Percentiles rank a stretch among this genome's conserved stretches.
Evolutionary conservation across 495 filamentous ascomycete genomes (phyloP).

Genomic region (Lichenothelia convexa): DNA sequence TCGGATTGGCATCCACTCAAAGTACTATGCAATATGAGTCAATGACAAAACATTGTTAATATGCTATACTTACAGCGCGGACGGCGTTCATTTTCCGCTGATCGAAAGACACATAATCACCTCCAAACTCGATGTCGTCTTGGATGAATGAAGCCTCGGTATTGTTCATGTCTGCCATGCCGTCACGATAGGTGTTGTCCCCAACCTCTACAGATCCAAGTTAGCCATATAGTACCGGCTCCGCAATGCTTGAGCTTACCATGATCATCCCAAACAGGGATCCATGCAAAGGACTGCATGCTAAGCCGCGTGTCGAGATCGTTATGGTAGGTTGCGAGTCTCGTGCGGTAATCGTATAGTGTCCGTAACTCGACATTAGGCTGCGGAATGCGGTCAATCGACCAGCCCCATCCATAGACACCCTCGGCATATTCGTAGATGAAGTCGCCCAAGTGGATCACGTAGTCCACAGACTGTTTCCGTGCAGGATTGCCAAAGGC

Average conservation of each 20-base stretch:
- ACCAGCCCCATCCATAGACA: constrained; percentile 28
- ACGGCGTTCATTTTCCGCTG: constrained; percentile 53
- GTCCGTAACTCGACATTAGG: constrained; percentile 18
- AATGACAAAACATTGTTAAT: neutral
- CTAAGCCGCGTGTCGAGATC: constrained; percentile 40
- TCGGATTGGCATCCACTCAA: constrained; percentile 16
- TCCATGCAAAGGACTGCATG: constrained; percentile 45
- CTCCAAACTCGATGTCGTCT: too few species aligned
- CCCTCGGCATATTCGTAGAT: constrained; percentile 45
- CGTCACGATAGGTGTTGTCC: constrained; percentile 43
- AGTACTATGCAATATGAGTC: too few species aligned
- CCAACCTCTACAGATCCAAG: constrained; percentile 29
- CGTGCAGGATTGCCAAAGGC: constrained; percentile 45
- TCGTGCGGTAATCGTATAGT: constrained; percentile 43
- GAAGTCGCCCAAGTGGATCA: constrained; percentile 48
- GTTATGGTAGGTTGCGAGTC: constrained; percentile 41
- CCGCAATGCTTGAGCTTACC: too few species aligned
- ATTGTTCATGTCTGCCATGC: constrained; percentile 35
- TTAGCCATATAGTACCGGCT: too few species aligned
- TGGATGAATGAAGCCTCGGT: constrained; percentile 41
- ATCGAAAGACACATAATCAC: constrained; percentile 41
- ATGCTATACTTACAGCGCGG: too few species aligned
- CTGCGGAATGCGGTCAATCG: constrained; percentile 17
- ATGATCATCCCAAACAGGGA: constrained; percentile 55
- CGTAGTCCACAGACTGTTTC: constrained; percentile 50